phyloP scores from a whole-genome alignment of 1,284 basidiomycete genomes.

The Pascua sp. region DNA sequence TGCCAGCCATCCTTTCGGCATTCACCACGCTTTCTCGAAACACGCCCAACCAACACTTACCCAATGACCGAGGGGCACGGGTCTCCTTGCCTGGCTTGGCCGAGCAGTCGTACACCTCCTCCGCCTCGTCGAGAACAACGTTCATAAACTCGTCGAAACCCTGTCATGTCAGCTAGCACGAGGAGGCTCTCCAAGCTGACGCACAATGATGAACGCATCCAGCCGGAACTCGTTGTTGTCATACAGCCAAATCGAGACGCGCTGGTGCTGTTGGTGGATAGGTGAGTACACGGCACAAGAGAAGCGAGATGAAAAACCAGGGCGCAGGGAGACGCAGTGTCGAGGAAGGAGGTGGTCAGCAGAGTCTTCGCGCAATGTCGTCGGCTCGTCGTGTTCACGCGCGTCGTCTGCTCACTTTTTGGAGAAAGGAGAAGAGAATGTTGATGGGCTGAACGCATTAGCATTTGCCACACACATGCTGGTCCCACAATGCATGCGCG shows the following conservation, averaged over 20 bases:
- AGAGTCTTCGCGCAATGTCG: not conserved
- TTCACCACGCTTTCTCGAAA: too few relatives aligned
- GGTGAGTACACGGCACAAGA: slow-evolving; percentile 3
- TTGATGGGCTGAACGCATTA: slow-evolving; percentile 61
- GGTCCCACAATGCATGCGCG: too few relatives aligned
- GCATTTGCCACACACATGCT: not conserved
- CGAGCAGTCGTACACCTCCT: slow-evolving; percentile 86
- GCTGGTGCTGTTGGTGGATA: slow-evolving; percentile 60
- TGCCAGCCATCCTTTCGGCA: not conserved
- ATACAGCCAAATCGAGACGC: slow-evolving; percentile 92
- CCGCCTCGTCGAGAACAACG: slow-evolving; percentile 90
- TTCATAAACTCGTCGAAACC: slow-evolving; percentile 99
- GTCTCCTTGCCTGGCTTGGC: slow-evolving; percentile 76
- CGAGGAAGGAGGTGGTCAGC: not conserved
- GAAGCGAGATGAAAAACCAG: not conserved
- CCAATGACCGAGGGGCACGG: slow-evolving; percentile 52
- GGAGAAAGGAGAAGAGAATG: slow-evolving; percentile 98
- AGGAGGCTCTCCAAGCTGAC: slow-evolving; percentile 50
- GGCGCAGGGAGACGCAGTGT: not conserved
- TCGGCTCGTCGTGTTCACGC: not conserved
- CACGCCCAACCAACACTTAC: slow-evolving; percentile 23
- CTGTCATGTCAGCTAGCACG: slow-evolving; percentile 52
- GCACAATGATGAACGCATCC: slow-evolving; percentile 91
- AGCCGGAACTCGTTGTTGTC: slow-evolving; percentile 97
- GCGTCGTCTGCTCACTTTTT: slow-evolving; percentile 51